Evolutionary conservation across 306 rosid species (phyloP), one percentile per base, ranked within the genome.

Genomic region (Hippophae gyantsensis): DNA sequence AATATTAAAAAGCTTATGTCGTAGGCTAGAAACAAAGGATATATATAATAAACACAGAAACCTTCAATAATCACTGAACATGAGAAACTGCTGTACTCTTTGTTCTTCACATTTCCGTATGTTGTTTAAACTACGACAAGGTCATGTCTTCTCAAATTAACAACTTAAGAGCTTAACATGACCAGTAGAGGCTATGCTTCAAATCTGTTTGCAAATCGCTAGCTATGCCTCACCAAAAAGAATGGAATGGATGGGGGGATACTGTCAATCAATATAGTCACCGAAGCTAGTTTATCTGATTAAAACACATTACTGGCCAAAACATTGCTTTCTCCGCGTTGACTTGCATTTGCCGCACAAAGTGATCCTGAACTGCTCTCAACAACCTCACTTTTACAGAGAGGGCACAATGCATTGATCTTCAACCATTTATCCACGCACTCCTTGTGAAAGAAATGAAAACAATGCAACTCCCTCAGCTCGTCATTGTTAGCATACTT

Each of bases 391-490:
- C 57, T 76, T 78, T 90, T 90, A 83, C 98, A 90, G 67, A 90
- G 98, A 54, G 98, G 98, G 55, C 98, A 90, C 7, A 77, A 56
- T 0, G 98, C 79, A 57, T 90, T 90, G 78, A 90, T 90, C 84
- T 83, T 87, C 75, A 90, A 71, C 98, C 98, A 90, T 74, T 87
- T 90, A 72, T 90, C 98, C 32, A 90, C 85, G 7, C 98, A 90
- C 3, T 87, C 98, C 75, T 84, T 87, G 87, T 90, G 96, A 68
- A 90, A 81, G 72, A 90, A 87, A 80, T 90, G 98, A 42, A 87
- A 79, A 62, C 98, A 90, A 43, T 92, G 86, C 81, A 90, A 63
- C 73, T 90, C 96, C 72, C 87, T 79, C 43, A 90, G 79, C 78
- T 90, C 98, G 1, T 90, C 95, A 26, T 90, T 87, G 74, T 90